Evolutionary conservation across 164 flowering plant genomes (phyloP), one percentile per base, ranked within the genome.

Genomic region (Kingdonia uniflora): DNA sequence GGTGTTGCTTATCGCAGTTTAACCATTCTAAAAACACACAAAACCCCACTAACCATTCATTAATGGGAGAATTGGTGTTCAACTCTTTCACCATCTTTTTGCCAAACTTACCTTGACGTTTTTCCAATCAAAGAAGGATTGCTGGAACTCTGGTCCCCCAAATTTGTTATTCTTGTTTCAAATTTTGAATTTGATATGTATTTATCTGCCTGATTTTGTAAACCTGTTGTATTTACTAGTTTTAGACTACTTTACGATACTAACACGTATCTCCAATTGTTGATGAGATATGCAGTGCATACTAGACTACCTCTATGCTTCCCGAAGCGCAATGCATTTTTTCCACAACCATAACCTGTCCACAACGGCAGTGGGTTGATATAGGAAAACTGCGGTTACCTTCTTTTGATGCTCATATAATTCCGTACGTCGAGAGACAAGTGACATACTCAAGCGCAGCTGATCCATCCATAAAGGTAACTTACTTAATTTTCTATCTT

Each of bases 381-480:
- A n/a, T 78, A 66, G 85, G 74, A 54, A 79, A 79, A 73, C 65
- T 80, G 44, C 67, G 66, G 45, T 57, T 87, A 46, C 72, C 74
- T 56, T 76, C 87, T 58, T 63, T 80, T 53, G 84, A 78, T 56
- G 55, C 61, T 54, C 70, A 72, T 61, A 54, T 80, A 58, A 62
- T 54, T 69, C 57, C 81, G 41, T 54, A 73, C 52, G 62, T 70
- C 16, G 62, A 69, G 46, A 74, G 78, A 57, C 74, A 79, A 33
- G 77, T 80, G 84, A 54, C 80, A 14, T 78, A 76, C 64, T 37
- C 51, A 16, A 84, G 81, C 54, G 63, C 65, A 24, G 51, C 67
- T 43, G 72, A 71, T 62, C 74, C 79, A 39, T 73, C 78, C 16
- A 26, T 68, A 16, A 75, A 83, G 91, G 95, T 85, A 19, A 68